A percentile compares a stretch with the other conserved stretches of the same genome.
Conservation (phyloP, 2,329 filamentous ascomycete genomes). For the Ambrosiella beaveri region DNA sequence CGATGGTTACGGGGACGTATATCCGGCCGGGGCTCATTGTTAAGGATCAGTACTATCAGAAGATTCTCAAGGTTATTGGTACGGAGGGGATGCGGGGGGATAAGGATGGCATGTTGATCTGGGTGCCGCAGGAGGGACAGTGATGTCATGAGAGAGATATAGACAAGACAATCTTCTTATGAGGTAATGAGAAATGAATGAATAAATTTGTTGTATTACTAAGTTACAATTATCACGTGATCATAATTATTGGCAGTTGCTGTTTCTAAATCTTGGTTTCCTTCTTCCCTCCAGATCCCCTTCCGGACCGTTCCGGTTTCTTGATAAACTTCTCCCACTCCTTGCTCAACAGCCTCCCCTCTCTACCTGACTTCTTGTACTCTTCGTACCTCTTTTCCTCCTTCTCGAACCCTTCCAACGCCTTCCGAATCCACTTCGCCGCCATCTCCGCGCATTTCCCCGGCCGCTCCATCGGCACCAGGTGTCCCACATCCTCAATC, state of each 20-base stretch:
- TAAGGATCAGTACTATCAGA: slow-evolving; percentile 83
- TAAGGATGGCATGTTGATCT: slow-evolving; percentile 46
- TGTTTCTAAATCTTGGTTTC: neutral
- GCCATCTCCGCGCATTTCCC: slow-evolving; percentile 44
- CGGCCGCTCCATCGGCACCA: slow-evolving; percentile 71
- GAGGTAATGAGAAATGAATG: neutral
- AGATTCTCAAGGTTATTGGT: slow-evolving; percentile 63
- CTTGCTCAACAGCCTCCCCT: slow-evolving; percentile 37
- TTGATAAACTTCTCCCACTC: slow-evolving; percentile 11
- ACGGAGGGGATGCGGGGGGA: slow-evolving; percentile 54
- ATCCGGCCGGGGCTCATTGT: slow-evolving; percentile 58
- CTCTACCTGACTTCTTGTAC: slow-evolving; percentile 29
- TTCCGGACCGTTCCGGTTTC: slow-evolving; percentile 5
- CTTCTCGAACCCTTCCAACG: slow-evolving; percentile 36
- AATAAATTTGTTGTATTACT: neutral
- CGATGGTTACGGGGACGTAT: slow-evolving; percentile 48
- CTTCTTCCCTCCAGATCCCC: slow-evolving; percentile 2
- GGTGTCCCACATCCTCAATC: slow-evolving; percentile 51
- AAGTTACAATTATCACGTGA: neutral
- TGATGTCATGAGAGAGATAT: neutral
- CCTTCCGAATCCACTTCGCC: slow-evolving; percentile 37
- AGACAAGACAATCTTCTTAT: too few relatives aligned
- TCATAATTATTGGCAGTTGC: neutral
- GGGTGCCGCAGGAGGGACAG: slow-evolving; percentile 29
- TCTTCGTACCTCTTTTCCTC: slow-evolving; percentile 18